Evolutionary conservation across 2,329 filamentous ascomycete genomes (phyloP).

Genomic region (Ramichloridium luteum): DNA sequence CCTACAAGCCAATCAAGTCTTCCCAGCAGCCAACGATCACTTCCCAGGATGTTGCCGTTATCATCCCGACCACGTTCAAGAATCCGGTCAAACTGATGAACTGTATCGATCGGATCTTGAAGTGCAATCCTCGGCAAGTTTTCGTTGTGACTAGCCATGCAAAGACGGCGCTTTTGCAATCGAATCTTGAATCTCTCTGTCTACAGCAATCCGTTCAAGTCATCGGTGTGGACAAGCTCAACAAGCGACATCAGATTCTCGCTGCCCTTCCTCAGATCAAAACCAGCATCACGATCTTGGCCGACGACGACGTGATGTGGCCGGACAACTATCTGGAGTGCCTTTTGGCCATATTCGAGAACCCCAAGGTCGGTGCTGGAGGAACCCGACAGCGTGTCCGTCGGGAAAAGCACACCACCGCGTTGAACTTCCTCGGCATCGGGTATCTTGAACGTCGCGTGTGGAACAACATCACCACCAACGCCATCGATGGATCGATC

Average conservation of each 20-base stretch:
- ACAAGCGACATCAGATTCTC: conserved; percentile 26
- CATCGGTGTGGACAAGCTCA: conserved; percentile 23
- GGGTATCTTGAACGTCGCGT: conserved; percentile 51
- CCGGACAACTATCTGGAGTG: conserved; percentile 19
- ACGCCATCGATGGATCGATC: conserved; percentile 46
- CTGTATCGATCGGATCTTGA: conserved; percentile 18
- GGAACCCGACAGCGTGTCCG: conserved; percentile 45
- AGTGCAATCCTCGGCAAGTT: conserved; percentile 15
- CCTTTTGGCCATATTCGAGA: conserved; percentile 29
- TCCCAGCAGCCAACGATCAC: conserved; percentile 16
- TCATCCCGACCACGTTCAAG: conserved; percentile 26
- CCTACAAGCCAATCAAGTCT: conserved; percentile 19
- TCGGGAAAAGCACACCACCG: conserved; percentile 23
- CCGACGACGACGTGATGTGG: conserved; percentile 28
- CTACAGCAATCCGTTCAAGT: conserved; percentile 15
- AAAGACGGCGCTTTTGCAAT: conserved; percentile 14
- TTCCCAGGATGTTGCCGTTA: conserved; percentile 19
- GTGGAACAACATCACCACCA: conserved; percentile 46
- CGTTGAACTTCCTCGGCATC: conserved; percentile 43
- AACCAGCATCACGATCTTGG: conserved; percentile 21
- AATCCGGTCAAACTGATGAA: conserved; percentile 17
- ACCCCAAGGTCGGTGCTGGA: conserved; percentile 40
- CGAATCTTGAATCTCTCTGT: conserved; percentile 10
- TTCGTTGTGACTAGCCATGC: conserved; percentile 20
- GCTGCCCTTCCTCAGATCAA: conserved; percentile 18